These are phyloP conservation scores for Beauveria asiatica DNA, from an alignment of 2,329 filamentous ascomycete genomes.

Conservation along the genomic window DNA sequence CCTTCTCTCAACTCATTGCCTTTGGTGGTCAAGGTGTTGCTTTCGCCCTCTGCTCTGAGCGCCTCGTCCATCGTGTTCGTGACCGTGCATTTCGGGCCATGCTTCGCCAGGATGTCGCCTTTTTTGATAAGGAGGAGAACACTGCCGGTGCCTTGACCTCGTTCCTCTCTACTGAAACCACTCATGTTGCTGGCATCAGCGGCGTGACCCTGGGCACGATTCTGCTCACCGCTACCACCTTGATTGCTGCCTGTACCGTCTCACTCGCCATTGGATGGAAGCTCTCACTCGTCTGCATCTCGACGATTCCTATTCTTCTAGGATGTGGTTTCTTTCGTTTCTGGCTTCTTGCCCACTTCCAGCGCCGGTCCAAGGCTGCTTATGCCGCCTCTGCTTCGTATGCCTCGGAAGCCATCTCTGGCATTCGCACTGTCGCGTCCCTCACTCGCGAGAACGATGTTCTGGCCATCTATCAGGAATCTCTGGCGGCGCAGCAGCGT, in stretches of 20 bases:
- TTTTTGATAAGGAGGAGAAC: conserved; percentile 86
- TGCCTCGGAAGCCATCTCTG: conserved; percentile 87
- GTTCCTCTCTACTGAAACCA: conserved; percentile 83
- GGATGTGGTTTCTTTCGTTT: conserved; percentile 83
- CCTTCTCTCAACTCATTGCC: conserved; percentile 60
- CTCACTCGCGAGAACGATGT: conserved; percentile 83
- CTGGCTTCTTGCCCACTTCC: conserved; percentile 73
- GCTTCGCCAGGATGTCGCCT: conserved; percentile 85
- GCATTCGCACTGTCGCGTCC: conserved; percentile 87
- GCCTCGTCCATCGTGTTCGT: conserved; percentile 73
- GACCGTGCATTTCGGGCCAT: conserved; percentile 77
- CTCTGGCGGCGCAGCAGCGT: conserved; percentile 58
- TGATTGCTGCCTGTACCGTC: conserved; percentile 64
- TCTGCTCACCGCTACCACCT: conserved; percentile 69
- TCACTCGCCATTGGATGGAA: conserved; percentile 80
- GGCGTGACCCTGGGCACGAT: conserved; percentile 83
- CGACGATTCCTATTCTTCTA: conserved; percentile 68
- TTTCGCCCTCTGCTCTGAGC: conserved; percentile 82
- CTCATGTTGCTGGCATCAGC: conserved; percentile 78
- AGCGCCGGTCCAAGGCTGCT: conserved; percentile 66
- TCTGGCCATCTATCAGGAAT: conserved; percentile 57
- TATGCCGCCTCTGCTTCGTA: conserved; percentile 77
- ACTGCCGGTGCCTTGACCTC: conserved; percentile 81
- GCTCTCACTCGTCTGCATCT: conserved; percentile 71
- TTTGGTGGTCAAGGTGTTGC: conserved; percentile 61